Evolutionary conservation across 2,329 filamentous ascomycete species (phyloP).

Genomic region (Leptographium procerum): DNA sequence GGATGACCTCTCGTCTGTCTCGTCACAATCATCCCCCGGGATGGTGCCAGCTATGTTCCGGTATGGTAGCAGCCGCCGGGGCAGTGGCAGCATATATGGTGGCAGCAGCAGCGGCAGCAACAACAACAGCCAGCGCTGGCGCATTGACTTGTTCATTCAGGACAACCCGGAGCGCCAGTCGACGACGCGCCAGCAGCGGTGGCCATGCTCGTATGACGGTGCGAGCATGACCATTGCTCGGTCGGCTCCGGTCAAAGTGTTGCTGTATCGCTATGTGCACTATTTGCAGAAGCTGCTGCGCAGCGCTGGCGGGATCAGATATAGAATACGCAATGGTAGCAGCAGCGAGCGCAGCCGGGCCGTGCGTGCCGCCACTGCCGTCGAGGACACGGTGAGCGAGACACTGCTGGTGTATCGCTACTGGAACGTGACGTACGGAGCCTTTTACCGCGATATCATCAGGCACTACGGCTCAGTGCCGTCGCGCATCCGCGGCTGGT

Average conservation of each 20-base stretch:
- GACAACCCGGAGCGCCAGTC: constrained; percentile 16
- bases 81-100: not conserved
- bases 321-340: not conserved
- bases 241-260: constrained; percentile 46
- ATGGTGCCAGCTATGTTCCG: not conserved
- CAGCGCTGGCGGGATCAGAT: constrained; percentile 16
- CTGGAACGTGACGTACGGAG: constrained; percentile 40
- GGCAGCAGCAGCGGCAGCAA: not conserved
- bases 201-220: constrained; percentile 43
- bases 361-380: constrained; percentile 13
- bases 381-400: constrained; percentile 37
- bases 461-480: constrained; percentile 37
- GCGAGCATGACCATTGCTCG: constrained; percentile 37
- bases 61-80: not conserved
- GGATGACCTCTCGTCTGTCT: not conserved
- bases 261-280: constrained; percentile 44
- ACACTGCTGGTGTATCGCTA: constrained; percentile 40
- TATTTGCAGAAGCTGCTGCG: constrained; percentile 42
- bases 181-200: constrained; percentile 21
- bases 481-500: constrained; percentile 46
- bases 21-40: not conserved
- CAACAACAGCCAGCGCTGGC: constrained; percentile 14
- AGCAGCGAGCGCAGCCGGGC: not conserved
- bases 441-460: constrained; percentile 40
- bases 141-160: constrained; percentile 25